phyloP scores from a whole-genome alignment of 1,139 yeast species.

The Suhomyces atakaporum region DNA sequence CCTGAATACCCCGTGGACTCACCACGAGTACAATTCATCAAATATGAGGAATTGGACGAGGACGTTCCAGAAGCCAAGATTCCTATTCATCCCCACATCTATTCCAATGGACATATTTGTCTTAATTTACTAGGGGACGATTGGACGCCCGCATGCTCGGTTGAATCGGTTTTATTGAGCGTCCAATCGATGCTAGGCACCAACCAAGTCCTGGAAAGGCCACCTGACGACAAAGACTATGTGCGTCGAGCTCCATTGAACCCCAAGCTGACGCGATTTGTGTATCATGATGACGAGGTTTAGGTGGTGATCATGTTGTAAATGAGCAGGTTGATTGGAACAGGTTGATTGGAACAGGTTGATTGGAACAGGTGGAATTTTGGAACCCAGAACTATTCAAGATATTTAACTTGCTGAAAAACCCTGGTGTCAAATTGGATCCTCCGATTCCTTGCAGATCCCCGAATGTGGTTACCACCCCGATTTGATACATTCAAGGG shows the following conservation, averaged over 20 bases:
- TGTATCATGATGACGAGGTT: conserved; percentile 56
- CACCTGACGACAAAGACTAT: conserved; percentile 56
- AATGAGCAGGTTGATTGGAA: no score
- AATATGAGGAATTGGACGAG: conserved; percentile 17
- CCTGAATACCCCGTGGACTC: conserved; percentile 62
- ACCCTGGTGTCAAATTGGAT: no score
- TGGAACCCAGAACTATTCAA: neutral
- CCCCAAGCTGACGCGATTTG: conserved; percentile 53
- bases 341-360: no score
- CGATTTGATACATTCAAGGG: no score
- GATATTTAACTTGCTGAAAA: no score
- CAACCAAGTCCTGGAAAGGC: conserved; percentile 48
- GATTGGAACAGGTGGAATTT: neutral
- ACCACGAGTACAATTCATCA: conserved; percentile 59
- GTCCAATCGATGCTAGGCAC: conserved; percentile 65
- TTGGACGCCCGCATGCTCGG: conserved; percentile 73
- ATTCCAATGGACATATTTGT: conserved; percentile 76
- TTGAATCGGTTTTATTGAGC: conserved; percentile 56
- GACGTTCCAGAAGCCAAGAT: conserved; percentile 25
- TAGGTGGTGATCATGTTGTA: no score
- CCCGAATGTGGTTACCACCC: no score
- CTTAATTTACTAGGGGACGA: conserved; percentile 62
- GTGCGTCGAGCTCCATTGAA: conserved; percentile 54
- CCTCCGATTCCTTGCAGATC: no score
- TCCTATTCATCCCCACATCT: conserved; percentile 73